Conservation (phyloP, 2,329 filamentous ascomycete species). For the Fusarium poae region DNA sequence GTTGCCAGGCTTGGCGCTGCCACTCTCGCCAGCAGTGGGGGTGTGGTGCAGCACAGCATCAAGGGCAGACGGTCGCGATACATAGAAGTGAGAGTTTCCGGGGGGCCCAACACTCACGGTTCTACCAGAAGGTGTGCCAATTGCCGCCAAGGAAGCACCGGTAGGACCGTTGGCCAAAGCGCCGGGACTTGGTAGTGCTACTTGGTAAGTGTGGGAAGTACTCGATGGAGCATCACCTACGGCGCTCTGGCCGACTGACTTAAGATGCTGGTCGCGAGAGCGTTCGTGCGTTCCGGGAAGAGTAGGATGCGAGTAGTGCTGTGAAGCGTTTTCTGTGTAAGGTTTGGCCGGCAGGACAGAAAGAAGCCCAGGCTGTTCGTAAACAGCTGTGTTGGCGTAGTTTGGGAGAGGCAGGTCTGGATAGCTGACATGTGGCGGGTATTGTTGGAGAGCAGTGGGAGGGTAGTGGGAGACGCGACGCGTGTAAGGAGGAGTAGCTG, state of each 20-base stretch:
- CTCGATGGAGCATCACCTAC: conserved; percentile 47
- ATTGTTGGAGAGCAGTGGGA: conserved; percentile 46
- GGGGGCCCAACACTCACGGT: conserved; percentile 64
- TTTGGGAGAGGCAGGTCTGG: conserved; percentile 46
- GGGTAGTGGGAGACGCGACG: conserved; percentile 60
- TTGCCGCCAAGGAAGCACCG: conserved; percentile 46
- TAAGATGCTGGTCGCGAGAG: conserved; percentile 60
- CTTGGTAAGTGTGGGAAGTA: conserved; percentile 56
- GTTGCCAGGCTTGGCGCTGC: conserved; percentile 44
- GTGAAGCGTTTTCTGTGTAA: conserved; percentile 51
- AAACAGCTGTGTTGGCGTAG: conserved; percentile 49
- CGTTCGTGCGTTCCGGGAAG: conserved; percentile 56
- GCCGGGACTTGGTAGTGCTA: conserved; percentile 60
- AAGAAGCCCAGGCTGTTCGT: conserved; percentile 56
- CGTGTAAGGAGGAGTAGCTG: conserved; percentile 66
- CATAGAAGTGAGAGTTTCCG: conserved; percentile 55
- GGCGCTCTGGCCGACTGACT: conserved; percentile 59
- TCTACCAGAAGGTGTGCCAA: conserved; percentile 60
- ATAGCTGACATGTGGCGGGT: conserved; percentile 50
- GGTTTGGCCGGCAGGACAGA: conserved; percentile 54
- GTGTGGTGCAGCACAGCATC: too few relatives aligned
- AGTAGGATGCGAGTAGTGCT: conserved; percentile 50
- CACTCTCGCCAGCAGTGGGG: too few relatives aligned
- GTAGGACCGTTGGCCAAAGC: conserved; percentile 50
- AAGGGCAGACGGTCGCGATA: conserved; percentile 44